Evolutionary conservation across 306 rosid genomes (phyloP), one percentile per base, ranked within the genome.

Genomic region (Vachellia collinsii): DNA sequence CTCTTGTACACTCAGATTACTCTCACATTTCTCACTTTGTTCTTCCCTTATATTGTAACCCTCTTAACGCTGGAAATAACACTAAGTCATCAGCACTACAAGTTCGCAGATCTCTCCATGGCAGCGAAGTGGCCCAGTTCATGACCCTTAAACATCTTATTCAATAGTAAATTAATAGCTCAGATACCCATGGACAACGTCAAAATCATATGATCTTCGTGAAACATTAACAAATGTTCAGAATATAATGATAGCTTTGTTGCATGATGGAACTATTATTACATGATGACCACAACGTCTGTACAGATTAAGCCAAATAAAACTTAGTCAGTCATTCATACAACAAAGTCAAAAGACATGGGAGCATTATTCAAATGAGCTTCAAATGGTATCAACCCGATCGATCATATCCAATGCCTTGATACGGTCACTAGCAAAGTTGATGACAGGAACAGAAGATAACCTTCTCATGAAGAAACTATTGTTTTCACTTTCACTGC

Each of bases 371-470:
- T 29, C 34, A 29, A 2, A 29, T 29, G 34, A 29, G 34, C 34
- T 29, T 29, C 88, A 75, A 82, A 93, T 85, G 36, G 84, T 90
- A 86, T 93, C 97, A 84, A 93, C 91, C 85, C 97, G 82, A 81
- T 94, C 98, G 23, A 94, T 88, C 88, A 89, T 76, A 78, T 86
- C 97, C 87, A 94, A 91, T 14, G 95, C 98, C 81, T 93, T 95
- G 85, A 86, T 84, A 36, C 89, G 86, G 69, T 91, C 94, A 3
- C 87, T 89, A 66, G 88, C 91, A 73, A 95, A 95, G 91, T 95
- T 86, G 25, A 95, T 89, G 67, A 95, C 66, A 9, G 99, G 95
- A 77, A 89, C 51, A 0, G 95, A 88, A 67, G 91, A 91, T 6
- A 83, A 84, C 90, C 97, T 85, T 75, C 97, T 69, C 43, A 84